Conservation (phyloP, 2,329 filamentous ascomycete species). For the Metarhizium album region DNA sequence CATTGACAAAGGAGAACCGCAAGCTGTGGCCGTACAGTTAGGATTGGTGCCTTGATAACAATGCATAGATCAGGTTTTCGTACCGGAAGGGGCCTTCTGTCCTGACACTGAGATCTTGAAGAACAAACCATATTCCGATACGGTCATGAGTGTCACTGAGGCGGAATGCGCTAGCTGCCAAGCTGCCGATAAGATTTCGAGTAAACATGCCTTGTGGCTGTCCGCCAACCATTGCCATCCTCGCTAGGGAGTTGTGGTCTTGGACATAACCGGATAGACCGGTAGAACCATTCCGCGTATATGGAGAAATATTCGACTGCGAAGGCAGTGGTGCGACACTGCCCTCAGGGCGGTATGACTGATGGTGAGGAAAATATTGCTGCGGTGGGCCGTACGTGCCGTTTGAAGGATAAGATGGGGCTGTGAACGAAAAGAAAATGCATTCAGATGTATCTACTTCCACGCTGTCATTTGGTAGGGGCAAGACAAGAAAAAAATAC, state of each 20-base stretch:
- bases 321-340: constrained; percentile 15
- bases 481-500: neutral
- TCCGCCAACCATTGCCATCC: constrained; percentile 28
- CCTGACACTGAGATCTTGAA: constrained; percentile 89
- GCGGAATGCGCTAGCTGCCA: constrained; percentile 79
- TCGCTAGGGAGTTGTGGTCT: constrained; percentile 19
- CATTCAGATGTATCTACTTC: constrained; percentile 1
- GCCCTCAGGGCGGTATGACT: constrained; percentile 19
- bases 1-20: constrained; percentile 71
- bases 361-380: constrained; percentile 26
- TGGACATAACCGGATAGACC: constrained; percentile 16
- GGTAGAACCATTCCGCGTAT: constrained; percentile 15
- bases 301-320: constrained; percentile 16
- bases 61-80: constrained; percentile 8
- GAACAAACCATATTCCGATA: constrained; percentile 89
- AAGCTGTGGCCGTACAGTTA: constrained; percentile 31
- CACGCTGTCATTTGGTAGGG: neutral
- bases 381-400: constrained; percentile 25
- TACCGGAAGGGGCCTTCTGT: constrained; percentile 89
- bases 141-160: constrained; percentile 70
- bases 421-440: neutral
- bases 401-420: constrained; percentile 19
- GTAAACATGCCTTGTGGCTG: constrained; percentile 80
- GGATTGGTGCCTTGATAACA: neutral
- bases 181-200: constrained; percentile 83